phyloP scores from a whole-genome alignment of 1,284 basidiomycete genomes.

The Trichosporon inkin region DNA sequence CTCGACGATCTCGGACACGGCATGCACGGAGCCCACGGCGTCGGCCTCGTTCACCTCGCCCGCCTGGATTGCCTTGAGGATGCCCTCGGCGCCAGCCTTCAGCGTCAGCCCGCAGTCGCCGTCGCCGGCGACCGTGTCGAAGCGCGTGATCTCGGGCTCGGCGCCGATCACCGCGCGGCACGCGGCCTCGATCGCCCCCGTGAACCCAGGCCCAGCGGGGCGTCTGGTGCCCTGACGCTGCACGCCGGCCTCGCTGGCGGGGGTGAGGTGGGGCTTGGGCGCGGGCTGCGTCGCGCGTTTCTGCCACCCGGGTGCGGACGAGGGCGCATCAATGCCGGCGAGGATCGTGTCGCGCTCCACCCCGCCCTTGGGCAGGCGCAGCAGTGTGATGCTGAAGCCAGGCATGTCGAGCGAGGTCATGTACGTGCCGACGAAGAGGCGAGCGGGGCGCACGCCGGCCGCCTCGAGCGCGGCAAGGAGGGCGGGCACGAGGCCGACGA shows the following conservation, averaged over 20 bases:
- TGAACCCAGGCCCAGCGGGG: constrained; percentile 25
- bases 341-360: no score
- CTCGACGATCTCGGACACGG: constrained; percentile 64
- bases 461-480: constrained; percentile 55
- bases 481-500: constrained; percentile 57
- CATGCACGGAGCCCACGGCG: constrained; percentile 62
- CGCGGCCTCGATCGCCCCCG: constrained; percentile 58
- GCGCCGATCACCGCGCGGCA: constrained; percentile 67
- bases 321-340: constrained; percentile 68
- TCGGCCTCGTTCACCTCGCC: constrained; percentile 59
- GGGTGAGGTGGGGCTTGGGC: constrained; percentile 15
- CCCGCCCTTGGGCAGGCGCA: constrained; percentile 69
- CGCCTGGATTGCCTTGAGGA: constrained; percentile 46
- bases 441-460: constrained; percentile 59
- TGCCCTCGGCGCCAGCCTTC: constrained; percentile 62
- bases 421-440: constrained; percentile 71
- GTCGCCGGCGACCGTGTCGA: constrained; percentile 66
- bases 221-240: no score
- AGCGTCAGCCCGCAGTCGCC: constrained; percentile 75
- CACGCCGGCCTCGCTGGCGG: no score
- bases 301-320: constrained; percentile 72
- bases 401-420: constrained; percentile 95
- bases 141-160: constrained; percentile 81
- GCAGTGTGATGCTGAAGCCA: constrained; percentile 82
- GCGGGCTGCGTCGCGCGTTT: constrained; percentile 12